Conservation (phyloP, 768 basidiomycete species). For the Trametopsis cervina region DNA sequence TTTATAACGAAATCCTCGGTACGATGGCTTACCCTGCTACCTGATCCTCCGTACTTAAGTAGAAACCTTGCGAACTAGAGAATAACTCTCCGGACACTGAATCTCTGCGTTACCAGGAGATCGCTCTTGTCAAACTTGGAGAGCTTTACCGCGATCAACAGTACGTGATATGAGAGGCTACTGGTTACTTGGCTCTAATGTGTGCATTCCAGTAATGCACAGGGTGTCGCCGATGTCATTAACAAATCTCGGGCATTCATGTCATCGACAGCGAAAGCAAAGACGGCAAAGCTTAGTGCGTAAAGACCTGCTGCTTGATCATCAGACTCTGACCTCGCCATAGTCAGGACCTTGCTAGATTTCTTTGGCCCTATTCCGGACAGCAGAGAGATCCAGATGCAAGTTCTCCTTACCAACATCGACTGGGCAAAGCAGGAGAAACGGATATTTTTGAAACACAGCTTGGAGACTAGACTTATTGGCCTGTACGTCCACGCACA, state of each 20-base stretch:
- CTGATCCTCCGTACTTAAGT: too few relatives aligned
- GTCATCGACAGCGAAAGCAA: constrained; percentile 93
- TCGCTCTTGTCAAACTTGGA: constrained; percentile 78
- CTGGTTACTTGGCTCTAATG: too few relatives aligned
- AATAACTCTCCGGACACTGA: constrained; percentile 43
- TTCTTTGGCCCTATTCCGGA: constrained; percentile 78
- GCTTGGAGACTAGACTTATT: constrained; percentile 82
- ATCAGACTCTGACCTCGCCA: not conserved
- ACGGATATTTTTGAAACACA: constrained; percentile 93
- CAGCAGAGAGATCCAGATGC: constrained; percentile 70
- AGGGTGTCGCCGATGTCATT: constrained; percentile 81
- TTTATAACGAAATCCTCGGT: constrained; percentile 69
- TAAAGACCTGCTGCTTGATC: constrained; percentile 9
- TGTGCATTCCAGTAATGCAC: constrained; percentile 61
- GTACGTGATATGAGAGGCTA: constrained; percentile 51
- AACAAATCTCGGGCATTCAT: constrained; percentile 77
- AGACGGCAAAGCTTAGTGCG: constrained; percentile 93
- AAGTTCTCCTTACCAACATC: constrained; percentile 85
- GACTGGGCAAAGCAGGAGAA: constrained; percentile 90
- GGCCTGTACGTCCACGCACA: constrained; percentile 41
- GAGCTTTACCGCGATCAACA: constrained; percentile 81
- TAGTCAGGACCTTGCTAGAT: constrained; percentile 91
- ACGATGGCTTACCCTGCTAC: too few relatives aligned
- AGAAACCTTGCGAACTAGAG: too few relatives aligned
- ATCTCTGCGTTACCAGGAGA: constrained; percentile 72